A percentile compares a stretch with the other conserved stretches of the same genome.
phyloP scores from a whole-genome alignment of 1,139 yeast species.

The Blastobotrys aristatus region DNA sequence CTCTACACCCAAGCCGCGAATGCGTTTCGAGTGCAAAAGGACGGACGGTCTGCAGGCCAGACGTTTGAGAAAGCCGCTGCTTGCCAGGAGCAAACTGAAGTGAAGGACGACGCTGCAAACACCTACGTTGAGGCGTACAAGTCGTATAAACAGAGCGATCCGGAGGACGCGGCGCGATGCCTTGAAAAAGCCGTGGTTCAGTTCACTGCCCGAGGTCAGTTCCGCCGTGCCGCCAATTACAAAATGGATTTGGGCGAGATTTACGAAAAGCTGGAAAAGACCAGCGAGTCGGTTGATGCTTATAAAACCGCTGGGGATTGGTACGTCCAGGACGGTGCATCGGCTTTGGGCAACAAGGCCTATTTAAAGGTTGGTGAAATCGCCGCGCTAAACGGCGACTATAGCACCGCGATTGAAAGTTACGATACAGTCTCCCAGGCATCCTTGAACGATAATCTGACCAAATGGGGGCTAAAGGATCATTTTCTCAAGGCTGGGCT shows the following conservation, averaged over 20 bases:
- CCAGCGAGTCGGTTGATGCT: slow-evolving; percentile 62
- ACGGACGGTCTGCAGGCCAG: slow-evolving; percentile 60
- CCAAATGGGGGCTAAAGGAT: slow-evolving; percentile 91
- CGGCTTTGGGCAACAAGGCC: slow-evolving; percentile 84
- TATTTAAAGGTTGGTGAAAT: slow-evolving; percentile 87
- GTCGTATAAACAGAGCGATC: slow-evolving; percentile 67
- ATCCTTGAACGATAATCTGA: slow-evolving; percentile 65
- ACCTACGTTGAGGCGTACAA: slow-evolving; percentile 89
- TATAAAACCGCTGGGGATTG: slow-evolving; percentile 96
- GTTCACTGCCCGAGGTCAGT: slow-evolving; percentile 87
- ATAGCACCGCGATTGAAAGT: slow-evolving; percentile 64
- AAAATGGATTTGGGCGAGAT: slow-evolving; percentile 85
- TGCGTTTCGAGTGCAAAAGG: slow-evolving; percentile 70
- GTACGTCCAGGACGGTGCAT: slow-evolving; percentile 90
- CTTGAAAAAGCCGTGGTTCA: slow-evolving; percentile 72
- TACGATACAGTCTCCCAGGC: slow-evolving; percentile 76
- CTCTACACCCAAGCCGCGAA: slow-evolving; percentile 88
- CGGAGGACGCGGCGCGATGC: slow-evolving; percentile 73
- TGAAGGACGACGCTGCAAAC: slow-evolving; percentile 89
- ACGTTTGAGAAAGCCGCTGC: slow-evolving; percentile 84
- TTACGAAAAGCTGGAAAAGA: slow-evolving; percentile 71
- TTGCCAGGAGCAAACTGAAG: slow-evolving; percentile 66
- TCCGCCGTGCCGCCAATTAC: slow-evolving; percentile 92
- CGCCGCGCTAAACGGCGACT: slow-evolving; percentile 69
- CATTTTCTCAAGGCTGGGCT: slow-evolving; percentile 79